Evolutionary conservation across 2,329 filamentous ascomycete species (phyloP), one percentile per base, ranked within the genome.

Genomic region (Akanthomyces uredinophilus): DNA sequence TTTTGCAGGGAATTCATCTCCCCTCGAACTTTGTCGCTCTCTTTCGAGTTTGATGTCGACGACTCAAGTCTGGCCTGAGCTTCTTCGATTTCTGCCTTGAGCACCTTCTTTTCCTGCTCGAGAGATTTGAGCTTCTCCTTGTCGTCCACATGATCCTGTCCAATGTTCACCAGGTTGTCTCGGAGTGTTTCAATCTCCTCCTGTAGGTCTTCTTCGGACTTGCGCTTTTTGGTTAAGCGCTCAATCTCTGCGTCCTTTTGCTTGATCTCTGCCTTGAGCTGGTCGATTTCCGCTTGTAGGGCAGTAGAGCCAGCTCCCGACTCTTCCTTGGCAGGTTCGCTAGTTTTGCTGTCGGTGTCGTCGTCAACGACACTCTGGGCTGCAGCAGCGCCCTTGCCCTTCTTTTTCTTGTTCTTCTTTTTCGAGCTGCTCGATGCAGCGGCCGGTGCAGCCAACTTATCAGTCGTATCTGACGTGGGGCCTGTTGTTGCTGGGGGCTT

Each of bases 121-220:
- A 96, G 81, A 60, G 84, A 80, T 75, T 96, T 88, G 66, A 86
- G 85, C 72, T 84, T 87, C 67, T 95, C 87, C 74, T 92, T 94
- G 16, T 90, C 88, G 67, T 91, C 87, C 13, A 96, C 91, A 68
- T 94, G 89, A 64, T 96, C 91, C 67, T 92, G 86, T 11, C 92
- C 92, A 65, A 96, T 86, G 54, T 86, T 81, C 49, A 94, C 77
- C 8, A 98, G 78, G 66, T 93, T 90, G 61, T 96, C 91, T 56
- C 89, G 86, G 64, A 98, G 78, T 4, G 85, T 87, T 68, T 96
- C 92, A 63, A 97, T 90, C 75, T 98, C 93, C 69, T 96, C 93
- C 29, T 85, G 83, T 49, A 96, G 79, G 22, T 88, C 88, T 60
- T 94, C 91, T 62, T 95, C 90, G 18, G 87, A 90, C 70, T 87